Evolutionary conservation across 2,329 filamentous ascomycete species (phyloP).

Genomic region (Penicillium sp.): DNA sequence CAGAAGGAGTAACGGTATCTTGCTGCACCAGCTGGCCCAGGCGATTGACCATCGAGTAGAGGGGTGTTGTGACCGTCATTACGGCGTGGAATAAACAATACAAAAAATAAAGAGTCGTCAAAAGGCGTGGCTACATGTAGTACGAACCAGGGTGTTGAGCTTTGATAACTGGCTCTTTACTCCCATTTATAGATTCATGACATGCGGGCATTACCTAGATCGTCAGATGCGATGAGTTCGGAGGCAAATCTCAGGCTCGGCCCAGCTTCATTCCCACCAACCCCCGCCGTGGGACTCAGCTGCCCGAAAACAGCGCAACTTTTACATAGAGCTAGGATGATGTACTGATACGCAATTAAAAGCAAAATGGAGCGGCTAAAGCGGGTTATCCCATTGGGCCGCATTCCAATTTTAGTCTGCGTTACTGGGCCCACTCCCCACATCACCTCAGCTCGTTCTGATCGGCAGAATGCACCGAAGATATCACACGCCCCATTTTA

Average conservation of each 20-base stretch:
- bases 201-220: not conserved
- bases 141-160: not conserved
- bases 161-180: not conserved
- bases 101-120: not conserved
- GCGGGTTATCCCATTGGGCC: not conserved
- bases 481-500: not conserved
- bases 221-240: not conserved
- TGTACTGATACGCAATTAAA: not conserved
- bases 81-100: not conserved
- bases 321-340: not conserved
- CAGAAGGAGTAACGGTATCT: slow-evolving; percentile 17
- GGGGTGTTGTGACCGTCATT: slow-evolving; percentile 19
- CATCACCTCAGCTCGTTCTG: not conserved
- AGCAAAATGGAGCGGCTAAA: not conserved
- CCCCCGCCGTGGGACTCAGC: not conserved
- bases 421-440: not conserved
- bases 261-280: not conserved
- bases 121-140: not conserved
- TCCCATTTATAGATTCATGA: not conserved
- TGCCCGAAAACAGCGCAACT: not conserved
- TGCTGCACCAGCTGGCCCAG: slow-evolving; percentile 16
- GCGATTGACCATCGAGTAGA: slow-evolving; percentile 13
- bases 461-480: not conserved
- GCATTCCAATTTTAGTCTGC: not conserved
- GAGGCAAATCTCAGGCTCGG: not conserved